Base-by-base conservation (phyloP, 2,329 filamentous ascomycete genomes). In the Colletotrichum echinochloae region DNA sequence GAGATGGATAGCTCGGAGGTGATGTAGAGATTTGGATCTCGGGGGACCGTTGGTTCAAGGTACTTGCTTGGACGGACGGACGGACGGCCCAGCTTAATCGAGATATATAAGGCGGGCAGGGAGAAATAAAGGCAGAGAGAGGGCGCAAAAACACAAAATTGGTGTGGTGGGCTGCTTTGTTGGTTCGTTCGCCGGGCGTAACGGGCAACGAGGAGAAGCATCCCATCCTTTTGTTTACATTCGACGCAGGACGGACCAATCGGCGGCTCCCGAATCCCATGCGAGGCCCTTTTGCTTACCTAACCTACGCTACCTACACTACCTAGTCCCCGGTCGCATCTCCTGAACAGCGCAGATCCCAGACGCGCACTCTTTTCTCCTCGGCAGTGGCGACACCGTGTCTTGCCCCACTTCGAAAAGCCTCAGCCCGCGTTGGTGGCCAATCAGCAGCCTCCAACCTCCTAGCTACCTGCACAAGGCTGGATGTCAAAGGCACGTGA, bases 141-240 rank as follows among this genome's bases (percentile, higher is more conserved):
- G 35, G 35, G 35, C 41, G n/a, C 44, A 46, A 46, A 46, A 46
- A 46, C 44, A 46, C 44, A 62, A 52, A 54, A 41, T 54, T 30
- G 48, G 60, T 62, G 60, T 62, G 60, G 60, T 62, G 60, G 60
- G 60, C 59, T 62, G 60, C 46, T 23, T 23, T 35, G 41, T 18
- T 60, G 41, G 23, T 54, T n/a, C 9, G 26, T 28, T 5, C 37
- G 37, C 5, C 39, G 56, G 41, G 41, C 26, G 62, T 60, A 65
- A 68, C 60, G 65, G 44, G 30, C n/a, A 60, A 60, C 56, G 18
- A 60, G 11, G 9, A 46, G n/a, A 7, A 33, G 30, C 44, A 4
- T 20, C 20, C 39, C 18, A 20, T 5, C 20, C 44, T 46, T 70
- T 70, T 70, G 64, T 70, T 70, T 70, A 70, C 67, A 67, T 67